Base-by-base conservation (phyloP, 164 flowering plant genomes). In the Stephania cephalantha region DNA sequence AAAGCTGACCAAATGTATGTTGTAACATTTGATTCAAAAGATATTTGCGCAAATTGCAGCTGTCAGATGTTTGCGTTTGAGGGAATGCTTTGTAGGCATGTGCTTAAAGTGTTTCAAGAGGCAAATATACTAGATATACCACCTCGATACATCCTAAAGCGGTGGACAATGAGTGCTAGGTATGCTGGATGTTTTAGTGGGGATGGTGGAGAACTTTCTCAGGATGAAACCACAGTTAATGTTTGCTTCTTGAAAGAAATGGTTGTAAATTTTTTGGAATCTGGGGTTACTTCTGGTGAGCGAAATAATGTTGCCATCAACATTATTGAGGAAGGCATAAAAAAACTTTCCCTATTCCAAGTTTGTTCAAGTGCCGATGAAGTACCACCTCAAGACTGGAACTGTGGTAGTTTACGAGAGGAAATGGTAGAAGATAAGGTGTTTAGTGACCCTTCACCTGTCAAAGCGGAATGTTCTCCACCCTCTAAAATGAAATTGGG, bases 91-190 rank as follows among this genome's bases (percentile, higher is more conserved):
- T 77, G 79, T 29, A 72, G 58, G 42, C 79, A 72, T 44, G 72
- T 73, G 52, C 79, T 77, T 52, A 72, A 73, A 77, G 75, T 77
- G 44, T 72, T 77, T 77, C 79, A 77, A 73, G 75, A 50, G 18
- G 71, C 44, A 53, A 68, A 77, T 46, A 17, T 77, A 45, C 11
- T 72, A 53, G 79, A 77, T 53, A 73, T 72, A 68, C 75, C 79
- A 12, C 46, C 71, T 77, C 31, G 42, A 35, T 77, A 72, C 72
- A 72, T 66, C 46, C 70, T 77, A 68, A 72, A 77, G 44, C 45
- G 79, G 72, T 77, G 75, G 79, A 77, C 72, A 42, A 72, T 77
- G 75, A 77, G n/a, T 72, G 72, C 46, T 68, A 72, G 68, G 44
- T 77, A 66, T 66, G 48, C 29, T 29, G 78, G 53, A 53, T 67